These are phyloP conservation scores for Artemisia argyi DNA, from an alignment of 129 eudicot genomes.

Conservation along the genomic window DNA sequence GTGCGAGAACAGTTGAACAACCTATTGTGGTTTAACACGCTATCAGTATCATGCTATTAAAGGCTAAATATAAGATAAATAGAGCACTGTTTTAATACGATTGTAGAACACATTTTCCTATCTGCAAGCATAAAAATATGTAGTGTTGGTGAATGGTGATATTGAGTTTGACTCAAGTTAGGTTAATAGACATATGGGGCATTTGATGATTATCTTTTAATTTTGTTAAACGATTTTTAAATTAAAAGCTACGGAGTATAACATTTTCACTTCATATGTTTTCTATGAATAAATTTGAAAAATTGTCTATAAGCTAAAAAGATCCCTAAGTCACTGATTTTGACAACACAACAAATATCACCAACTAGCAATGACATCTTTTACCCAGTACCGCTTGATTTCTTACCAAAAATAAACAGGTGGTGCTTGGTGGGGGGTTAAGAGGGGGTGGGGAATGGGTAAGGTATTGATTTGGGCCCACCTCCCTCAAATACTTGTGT, in stretches of 20 bases:
- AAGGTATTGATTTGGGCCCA: too few species aligned
- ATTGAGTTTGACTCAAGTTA: too few species aligned
- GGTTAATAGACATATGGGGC: too few species aligned
- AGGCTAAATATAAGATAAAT: neutral
- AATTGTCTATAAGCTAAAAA: conserved; percentile 3
- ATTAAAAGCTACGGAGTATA: neutral
- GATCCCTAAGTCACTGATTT: conserved; percentile 15
- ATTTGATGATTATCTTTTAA: too few species aligned
- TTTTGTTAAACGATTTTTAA: too few species aligned
- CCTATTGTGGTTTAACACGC: conserved; percentile 19
- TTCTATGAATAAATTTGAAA: neutral
- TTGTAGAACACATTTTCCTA: neutral
- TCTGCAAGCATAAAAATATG: too few species aligned
- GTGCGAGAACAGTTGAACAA: conserved; percentile 54
- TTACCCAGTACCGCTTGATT: neutral
- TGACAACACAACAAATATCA: conserved; percentile 42
- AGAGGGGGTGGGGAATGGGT: too few species aligned
- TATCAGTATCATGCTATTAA: neutral
- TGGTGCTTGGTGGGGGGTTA: too few species aligned
- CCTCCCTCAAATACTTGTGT: too few species aligned
- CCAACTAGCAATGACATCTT: conserved; percentile 25
- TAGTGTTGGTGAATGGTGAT: too few species aligned
- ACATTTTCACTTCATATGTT: neutral
- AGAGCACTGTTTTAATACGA: too few species aligned
- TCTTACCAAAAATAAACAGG: conserved; percentile 5